Evolutionary conservation across 345 rosid genomes (phyloP), one percentile per base, ranked within the genome.

Genomic region (Cochlearia excelsa): DNA sequence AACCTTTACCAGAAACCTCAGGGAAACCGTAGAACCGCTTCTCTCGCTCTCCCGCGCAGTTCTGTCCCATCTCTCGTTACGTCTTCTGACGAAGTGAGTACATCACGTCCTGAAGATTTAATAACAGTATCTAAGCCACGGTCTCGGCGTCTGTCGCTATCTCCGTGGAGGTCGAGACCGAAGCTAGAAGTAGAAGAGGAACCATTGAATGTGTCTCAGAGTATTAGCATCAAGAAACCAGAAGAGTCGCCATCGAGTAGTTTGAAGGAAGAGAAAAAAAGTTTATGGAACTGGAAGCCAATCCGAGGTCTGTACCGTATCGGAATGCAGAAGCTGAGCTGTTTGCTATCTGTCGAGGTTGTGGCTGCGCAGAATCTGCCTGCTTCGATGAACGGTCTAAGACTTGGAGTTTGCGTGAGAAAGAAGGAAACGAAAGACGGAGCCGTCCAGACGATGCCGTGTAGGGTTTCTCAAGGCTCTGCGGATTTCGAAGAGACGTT

Each of bases 271-370:
- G 90, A 78, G 73, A 88, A 74, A 65, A 86, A 80, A 66, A 97
- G 97, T 35, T 74, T 88, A 62, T 86, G 97, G 98, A 83, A 69
- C 11, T 92, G 98, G 98, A 92, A 88, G 59, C 98, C 98, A 5
- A 78, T 92, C 51, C 84, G 95, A 9, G 97, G 86, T 1, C 78
- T 92, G 34, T 49, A 80, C 6, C 95, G 82, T 45, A 83, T 92
- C 30, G 88, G 91, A 49, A 92, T 80, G 98, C 94, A 84, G 65
- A 92, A 88, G 65, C 44, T 88, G 62, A 86, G 89, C 72, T 88
- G 98, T 54, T 72, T 92, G 79, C 71, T 92, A 69, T 92, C 98
- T 0, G 93, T 84, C 1, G 99, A 92, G 71, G 85, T 92, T 3
- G 91, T 84, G 7, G 73, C 89, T 10, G 86, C 81, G 1, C 99